Evolutionary conservation across 2,329 filamentous ascomycete species (phyloP).

Genomic region (Aspergillus aculeatus): DNA sequence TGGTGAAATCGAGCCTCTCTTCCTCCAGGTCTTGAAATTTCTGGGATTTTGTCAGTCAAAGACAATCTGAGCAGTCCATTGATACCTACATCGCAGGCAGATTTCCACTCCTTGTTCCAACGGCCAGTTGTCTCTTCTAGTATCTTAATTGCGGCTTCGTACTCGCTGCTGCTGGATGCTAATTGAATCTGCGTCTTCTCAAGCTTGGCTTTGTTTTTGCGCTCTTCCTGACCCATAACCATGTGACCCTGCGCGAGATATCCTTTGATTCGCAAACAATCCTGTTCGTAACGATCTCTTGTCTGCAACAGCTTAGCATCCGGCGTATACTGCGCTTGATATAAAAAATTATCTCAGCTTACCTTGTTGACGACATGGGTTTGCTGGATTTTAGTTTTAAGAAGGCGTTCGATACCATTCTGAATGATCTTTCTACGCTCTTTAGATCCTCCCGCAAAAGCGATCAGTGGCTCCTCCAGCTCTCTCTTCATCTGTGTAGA

Average conservation of each 20-base stretch:
- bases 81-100: slow-evolving; percentile 71
- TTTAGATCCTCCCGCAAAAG: slow-evolving; percentile 93
- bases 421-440: slow-evolving; percentile 96
- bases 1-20: slow-evolving; percentile 93
- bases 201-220: slow-evolving; percentile 97
- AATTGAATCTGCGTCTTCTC: slow-evolving; percentile 98
- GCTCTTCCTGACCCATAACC: slow-evolving; percentile 99
- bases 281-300: slow-evolving; percentile 92
- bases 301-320: slow-evolving; percentile 53
- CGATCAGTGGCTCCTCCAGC: slow-evolving; percentile 85
- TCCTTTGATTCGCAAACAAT: slow-evolving; percentile 96
- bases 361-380: slow-evolving; percentile 90
- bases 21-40: slow-evolving; percentile 99
- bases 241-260: slow-evolving; percentile 98
- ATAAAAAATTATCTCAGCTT: slow-evolving; percentile 20
- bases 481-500: slow-evolving; percentile 94
- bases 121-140: slow-evolving; percentile 91
- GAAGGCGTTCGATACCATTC: slow-evolving; percentile 85
- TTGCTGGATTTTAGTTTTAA: slow-evolving; percentile 91
- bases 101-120: slow-evolving; percentile 99
- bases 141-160: slow-evolving; percentile 87
- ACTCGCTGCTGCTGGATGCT: slow-evolving; percentile 85
- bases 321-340: not conserved
- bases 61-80: not conserved
- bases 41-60: slow-evolving; percentile 39